Evolutionary conservation across 2,329 filamentous ascomycete genomes (phyloP).

Genomic region (Aspergillus spinulosporus): DNA sequence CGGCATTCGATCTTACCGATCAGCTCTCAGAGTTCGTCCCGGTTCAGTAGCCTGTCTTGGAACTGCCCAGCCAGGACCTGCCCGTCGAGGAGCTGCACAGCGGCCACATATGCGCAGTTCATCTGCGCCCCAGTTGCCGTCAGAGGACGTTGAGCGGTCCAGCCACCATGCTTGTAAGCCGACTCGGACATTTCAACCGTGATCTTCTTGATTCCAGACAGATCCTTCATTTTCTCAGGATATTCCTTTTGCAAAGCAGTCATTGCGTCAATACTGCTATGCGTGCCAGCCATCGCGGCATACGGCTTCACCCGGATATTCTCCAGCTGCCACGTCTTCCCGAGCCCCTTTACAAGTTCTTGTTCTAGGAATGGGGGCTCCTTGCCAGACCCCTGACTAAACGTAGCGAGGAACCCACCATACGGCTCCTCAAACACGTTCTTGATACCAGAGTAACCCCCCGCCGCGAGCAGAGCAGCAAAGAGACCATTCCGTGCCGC

Average conservation of each 20-base stretch:
- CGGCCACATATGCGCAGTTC: conserved; percentile 12
- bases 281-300: conserved; percentile 8
- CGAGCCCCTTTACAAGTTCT: conserved; percentile 3
- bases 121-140: conserved; percentile 14
- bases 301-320: conserved; percentile 9
- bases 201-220: not conserved
- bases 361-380: conserved; percentile 29
- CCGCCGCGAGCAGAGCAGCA: conserved; percentile 39
- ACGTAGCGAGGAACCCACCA: conserved; percentile 46
- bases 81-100: conserved; percentile 10
- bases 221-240: not conserved
- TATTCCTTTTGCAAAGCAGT: conserved; percentile 3
- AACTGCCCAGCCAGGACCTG: conserved; percentile 11
- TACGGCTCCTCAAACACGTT: conserved; percentile 45
- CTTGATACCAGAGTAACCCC: conserved; percentile 46
- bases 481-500: conserved; percentile 48
- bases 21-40: conserved; percentile 5
- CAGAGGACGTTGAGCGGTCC: conserved; percentile 4
- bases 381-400: conserved; percentile 34
- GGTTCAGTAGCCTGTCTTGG: not conserved
- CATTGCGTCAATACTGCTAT: conserved; percentile 1
- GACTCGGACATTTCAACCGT: conserved; percentile 1
- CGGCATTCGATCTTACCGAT: conserved; percentile 3
- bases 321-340: conserved; percentile 2
- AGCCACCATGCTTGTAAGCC: conserved; percentile 3